Evolutionary conservation across 768 basidiomycete genomes (phyloP).

Genomic region (Lactarius sanguifluus): DNA sequence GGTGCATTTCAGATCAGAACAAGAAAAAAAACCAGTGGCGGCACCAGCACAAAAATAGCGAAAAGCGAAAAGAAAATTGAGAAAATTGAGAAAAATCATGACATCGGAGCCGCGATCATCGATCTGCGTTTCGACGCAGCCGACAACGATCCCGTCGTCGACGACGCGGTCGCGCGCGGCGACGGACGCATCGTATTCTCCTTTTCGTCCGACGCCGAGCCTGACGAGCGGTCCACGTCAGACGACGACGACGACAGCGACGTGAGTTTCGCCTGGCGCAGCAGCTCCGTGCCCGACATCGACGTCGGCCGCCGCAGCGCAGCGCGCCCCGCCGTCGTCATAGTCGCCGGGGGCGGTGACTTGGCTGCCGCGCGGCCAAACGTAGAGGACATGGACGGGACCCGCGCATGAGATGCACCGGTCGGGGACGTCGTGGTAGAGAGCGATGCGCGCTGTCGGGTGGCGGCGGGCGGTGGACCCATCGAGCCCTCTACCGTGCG

Average conservation of each 20-base stretch:
- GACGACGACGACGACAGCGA: constrained; percentile 11
- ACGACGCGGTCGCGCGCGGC: neutral
- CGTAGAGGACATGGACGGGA: constrained; percentile 8
- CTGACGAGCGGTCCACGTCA: constrained; percentile 16
- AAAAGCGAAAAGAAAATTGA: neutral
- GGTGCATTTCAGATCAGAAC: constrained; percentile 7
- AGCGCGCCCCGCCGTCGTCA: neutral
- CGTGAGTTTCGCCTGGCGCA: constrained; percentile 21
- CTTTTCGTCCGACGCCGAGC: constrained; percentile 22
- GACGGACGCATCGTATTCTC: constrained; percentile 23
- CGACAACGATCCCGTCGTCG: constrained; percentile 9
- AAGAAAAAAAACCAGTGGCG: neutral
- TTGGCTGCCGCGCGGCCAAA: constrained; percentile 23
- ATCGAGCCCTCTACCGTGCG: constrained; percentile 23
- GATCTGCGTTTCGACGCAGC: constrained; percentile 25
- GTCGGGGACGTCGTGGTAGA: constrained; percentile 23
- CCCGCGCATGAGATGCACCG: constrained; percentile 4
- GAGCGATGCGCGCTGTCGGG: constrained; percentile 21
- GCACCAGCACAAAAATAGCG: neutral
- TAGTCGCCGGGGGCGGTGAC: constrained; percentile 7
- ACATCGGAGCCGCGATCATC: constrained; percentile 18
- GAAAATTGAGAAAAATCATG: constrained; percentile 14
- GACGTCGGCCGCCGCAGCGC: constrained; percentile 20
- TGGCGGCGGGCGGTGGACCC: constrained; percentile 16
- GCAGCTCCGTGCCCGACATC: constrained; percentile 25